These are phyloP conservation scores for Brassica balearica DNA, from an alignment of 441 rosid species.

Conservation along the genomic window DNA sequence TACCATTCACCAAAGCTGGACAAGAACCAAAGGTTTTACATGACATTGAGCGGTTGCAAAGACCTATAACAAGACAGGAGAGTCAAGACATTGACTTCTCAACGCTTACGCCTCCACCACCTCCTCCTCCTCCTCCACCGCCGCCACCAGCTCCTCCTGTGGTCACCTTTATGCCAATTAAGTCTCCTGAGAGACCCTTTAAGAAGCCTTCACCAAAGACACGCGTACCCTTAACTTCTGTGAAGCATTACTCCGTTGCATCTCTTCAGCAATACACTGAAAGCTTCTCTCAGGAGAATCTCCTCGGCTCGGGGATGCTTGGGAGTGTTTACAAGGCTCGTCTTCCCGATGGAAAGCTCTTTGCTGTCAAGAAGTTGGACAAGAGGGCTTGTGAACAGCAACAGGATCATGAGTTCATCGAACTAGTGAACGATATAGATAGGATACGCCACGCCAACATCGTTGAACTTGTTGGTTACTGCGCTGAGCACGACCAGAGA, in stretches of 20 bases:
- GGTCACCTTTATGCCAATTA: slow-evolving; percentile 57
- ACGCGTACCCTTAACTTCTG: slow-evolving; percentile 55
- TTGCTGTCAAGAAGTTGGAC: slow-evolving; percentile 17
- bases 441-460: slow-evolving; percentile 1
- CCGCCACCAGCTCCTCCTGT: slow-evolving; percentile 57
- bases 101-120: slow-evolving; percentile 60
- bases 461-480: slow-evolving; percentile 6
- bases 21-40: slow-evolving; percentile 55
- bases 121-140: slow-evolving; percentile 46
- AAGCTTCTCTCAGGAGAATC: slow-evolving; percentile 95
- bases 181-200: slow-evolving; percentile 54
- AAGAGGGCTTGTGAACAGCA: background rate
- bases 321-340: slow-evolving; percentile 92
- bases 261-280: slow-evolving; percentile 95
- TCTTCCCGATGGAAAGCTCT: slow-evolving; percentile 77
- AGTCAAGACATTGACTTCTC: slow-evolving; percentile 69
- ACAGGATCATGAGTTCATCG: background rate
- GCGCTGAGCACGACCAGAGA: slow-evolving; percentile 5
- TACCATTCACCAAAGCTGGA: slow-evolving; percentile 45
- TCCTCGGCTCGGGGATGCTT: slow-evolving; percentile 90
- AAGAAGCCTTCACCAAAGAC: slow-evolving; percentile 56
- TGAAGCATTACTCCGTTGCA: slow-evolving; percentile 81
- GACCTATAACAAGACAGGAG: slow-evolving; percentile 48
- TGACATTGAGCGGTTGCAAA: slow-evolving; percentile 52
- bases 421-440: slow-evolving; percentile 9